phyloP scores from a whole-genome alignment of 2,329 filamentous ascomycete genomes.

The Botrytis squamosa region DNA sequence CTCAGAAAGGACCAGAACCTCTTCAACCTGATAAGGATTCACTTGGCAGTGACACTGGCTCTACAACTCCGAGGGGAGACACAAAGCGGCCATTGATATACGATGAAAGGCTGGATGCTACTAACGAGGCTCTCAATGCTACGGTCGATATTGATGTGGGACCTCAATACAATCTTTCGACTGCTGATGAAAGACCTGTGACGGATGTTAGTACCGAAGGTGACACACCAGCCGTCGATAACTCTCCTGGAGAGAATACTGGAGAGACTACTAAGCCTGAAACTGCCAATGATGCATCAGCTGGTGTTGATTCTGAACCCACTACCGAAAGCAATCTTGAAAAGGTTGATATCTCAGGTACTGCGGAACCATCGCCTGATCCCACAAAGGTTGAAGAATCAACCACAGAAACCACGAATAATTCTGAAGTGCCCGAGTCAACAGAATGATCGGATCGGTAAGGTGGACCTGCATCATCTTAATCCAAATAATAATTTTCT shows the following conservation, averaged over 20 bases:
- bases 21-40: constrained; percentile 8
- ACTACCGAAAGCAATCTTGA: not conserved
- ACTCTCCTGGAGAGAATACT: not conserved
- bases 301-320: not conserved
- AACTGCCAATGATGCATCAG: not conserved
- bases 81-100: constrained; percentile 6
- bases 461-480: too few species aligned
- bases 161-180: not conserved
- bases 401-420: not conserved
- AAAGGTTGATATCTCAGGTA: not conserved
- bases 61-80: not conserved
- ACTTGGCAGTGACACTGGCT: not conserved
- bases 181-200: constrained; percentile 2
- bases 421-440: not conserved
- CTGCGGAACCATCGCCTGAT: not conserved
- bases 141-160: not conserved
- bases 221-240: not conserved
- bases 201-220: not conserved
- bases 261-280: not conserved
- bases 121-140: not conserved
- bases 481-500: not conserved
- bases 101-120: constrained; percentile 3
- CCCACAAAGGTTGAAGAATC: not conserved
- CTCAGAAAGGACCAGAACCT: constrained; percentile 2
- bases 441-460: not conserved